Base-by-base conservation (phyloP, 495 filamentous ascomycete genomes). In the Trichodelitschia bisporula region DNA sequence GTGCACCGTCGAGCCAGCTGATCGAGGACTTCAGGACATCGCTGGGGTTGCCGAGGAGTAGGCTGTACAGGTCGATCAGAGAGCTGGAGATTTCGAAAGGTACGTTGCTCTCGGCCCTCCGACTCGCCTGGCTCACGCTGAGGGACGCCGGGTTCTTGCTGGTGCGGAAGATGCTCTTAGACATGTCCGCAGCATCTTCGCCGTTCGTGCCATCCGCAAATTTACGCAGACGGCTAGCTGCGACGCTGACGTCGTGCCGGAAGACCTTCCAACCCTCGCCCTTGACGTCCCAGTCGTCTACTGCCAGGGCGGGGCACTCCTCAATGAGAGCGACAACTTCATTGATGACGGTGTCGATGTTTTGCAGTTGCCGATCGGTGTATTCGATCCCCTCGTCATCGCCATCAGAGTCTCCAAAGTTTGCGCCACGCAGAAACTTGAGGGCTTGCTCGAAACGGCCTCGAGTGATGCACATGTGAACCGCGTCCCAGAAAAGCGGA, bases 31-130 rank as follows among this genome's bases (percentile, higher is more conserved):
- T 59, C 20, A 82, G 54, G 36, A 90, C 77, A 9, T 77, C 68
- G 6, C 59, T 53, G 8, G 62, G 49, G 27, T 69, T 61, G 14
- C 83, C 82, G 2, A 79, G 62, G 4, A 86, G 49, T 20, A 80
- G 66, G 11, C 66, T 67, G 42, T 90, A 90, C 8, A 90, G 48
- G 9, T 64, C 58, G 26, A 67, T 61, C 18, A 93, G 51, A 36
- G 66, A 79, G 35, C 83, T 65, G 39, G 84, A 90, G 12, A 93
- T 68, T 5, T 68, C 62, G 76, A 74, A 89, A 0, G 83, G 82
- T 14, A 93, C 70, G 33, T 64, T 66, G 42, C 76, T 82, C 47
- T 75, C 72, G 0, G 77, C 79, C 49, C 69, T 70, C 21, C 73
- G 63, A 28, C 71, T 70, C 17, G n/a, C n/a, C n/a, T n/a, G n/a